Conservation (phyloP, 2,329 filamentous ascomycete species). For the Aspergillus sergii region DNA sequence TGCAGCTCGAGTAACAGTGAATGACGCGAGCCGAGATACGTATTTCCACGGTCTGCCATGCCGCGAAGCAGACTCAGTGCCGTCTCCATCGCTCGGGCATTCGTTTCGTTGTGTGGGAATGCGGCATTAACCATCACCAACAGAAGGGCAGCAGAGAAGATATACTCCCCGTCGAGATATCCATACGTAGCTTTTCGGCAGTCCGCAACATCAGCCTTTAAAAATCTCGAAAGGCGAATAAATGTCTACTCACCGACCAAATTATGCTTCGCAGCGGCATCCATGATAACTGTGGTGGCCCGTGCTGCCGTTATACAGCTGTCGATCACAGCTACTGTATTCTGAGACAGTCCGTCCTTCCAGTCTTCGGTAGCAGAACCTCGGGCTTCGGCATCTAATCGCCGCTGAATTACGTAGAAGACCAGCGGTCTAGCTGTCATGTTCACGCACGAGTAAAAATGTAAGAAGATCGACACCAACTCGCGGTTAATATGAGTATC, state of each 20-base stretch:
- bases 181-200: constrained; percentile 54
- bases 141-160: constrained; percentile 57
- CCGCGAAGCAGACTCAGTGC: constrained; percentile 50
- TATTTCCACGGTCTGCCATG: constrained; percentile 58
- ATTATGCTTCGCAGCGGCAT: constrained; percentile 51
- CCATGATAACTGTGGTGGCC: constrained; percentile 54
- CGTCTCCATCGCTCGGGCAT: constrained; percentile 49
- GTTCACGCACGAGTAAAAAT: constrained; percentile 62
- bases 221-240: not conserved
- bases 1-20: constrained; percentile 42
- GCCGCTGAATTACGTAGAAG: constrained; percentile 56
- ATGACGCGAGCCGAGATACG: constrained; percentile 49
- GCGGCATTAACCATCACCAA: constrained; percentile 59
- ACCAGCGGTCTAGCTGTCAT: constrained; percentile 59
- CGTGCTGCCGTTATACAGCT: constrained; percentile 55
- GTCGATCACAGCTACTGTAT: constrained; percentile 56
- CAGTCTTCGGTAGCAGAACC: constrained; percentile 45
- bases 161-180: constrained; percentile 61
- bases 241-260: constrained; percentile 48
- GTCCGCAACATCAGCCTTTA: not conserved
- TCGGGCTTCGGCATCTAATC: constrained; percentile 42
- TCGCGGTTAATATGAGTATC: constrained; percentile 50
- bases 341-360: constrained; percentile 51
- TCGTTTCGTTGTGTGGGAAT: constrained; percentile 50
- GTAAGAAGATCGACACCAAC: constrained; percentile 55